phyloP scores from a whole-genome alignment of 768 basidiomycete species.

The Amanita pallidorosea region DNA sequence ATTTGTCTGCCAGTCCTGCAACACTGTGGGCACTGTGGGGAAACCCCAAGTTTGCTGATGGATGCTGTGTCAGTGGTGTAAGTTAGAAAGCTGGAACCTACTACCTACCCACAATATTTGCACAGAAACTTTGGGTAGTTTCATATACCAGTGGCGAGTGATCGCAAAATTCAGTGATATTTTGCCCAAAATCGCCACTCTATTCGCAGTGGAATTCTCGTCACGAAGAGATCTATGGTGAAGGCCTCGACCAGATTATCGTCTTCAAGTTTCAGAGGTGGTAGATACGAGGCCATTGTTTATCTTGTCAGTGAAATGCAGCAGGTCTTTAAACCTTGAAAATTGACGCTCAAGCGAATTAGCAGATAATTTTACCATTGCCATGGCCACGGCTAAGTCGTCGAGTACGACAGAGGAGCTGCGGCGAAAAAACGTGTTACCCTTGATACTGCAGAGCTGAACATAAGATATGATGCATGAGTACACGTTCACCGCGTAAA shows the following conservation, averaged over 20 bases:
- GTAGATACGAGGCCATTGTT: neutral
- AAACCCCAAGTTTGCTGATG: too few relatives aligned
- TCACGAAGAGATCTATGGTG: neutral
- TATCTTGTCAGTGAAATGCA: neutral
- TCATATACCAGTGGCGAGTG: conserved; percentile 22
- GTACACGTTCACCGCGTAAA: too few relatives aligned
- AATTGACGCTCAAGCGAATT: neutral
- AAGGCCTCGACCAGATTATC: neutral
- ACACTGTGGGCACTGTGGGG: too few relatives aligned
- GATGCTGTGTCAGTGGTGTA: neutral
- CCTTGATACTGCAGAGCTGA: too few relatives aligned
- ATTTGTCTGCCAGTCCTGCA: too few relatives aligned
- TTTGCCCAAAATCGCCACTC: neutral
- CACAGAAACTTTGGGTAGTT: neutral
- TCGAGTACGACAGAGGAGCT: neutral
- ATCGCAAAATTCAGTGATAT: conserved; percentile 1
- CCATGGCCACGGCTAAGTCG: too few relatives aligned
- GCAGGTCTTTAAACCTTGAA: neutral
- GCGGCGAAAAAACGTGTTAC: too few relatives aligned
- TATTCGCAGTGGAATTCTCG: neutral
- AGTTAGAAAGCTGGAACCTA: too few relatives aligned
- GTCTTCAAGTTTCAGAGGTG: neutral
- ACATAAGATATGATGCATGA: too few relatives aligned
- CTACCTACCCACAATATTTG: neutral
- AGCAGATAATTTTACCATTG: too few relatives aligned